Percentiles rank a stretch among this genome's conserved stretches.
These are phyloP conservation scores for Blastobotrys parvus DNA, from an alignment of 805 yeast genomes.

Conservation along the genomic window DNA sequence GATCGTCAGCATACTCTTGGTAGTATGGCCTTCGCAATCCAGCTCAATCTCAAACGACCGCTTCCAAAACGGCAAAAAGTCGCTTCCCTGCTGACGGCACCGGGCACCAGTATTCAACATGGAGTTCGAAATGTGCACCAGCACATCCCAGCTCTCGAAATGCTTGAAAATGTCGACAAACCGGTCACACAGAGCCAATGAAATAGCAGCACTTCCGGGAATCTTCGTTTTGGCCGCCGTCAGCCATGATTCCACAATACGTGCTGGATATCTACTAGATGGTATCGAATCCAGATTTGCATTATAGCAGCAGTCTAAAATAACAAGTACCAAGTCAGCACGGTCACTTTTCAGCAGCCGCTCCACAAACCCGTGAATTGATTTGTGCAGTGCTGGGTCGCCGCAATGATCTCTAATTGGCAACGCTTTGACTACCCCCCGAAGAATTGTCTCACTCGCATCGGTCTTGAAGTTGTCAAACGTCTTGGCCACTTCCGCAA, in stretches of 20 bases:
- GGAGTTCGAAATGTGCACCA: slow-evolving; percentile 4
- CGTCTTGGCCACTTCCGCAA: not conserved
- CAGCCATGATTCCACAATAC: not conserved
- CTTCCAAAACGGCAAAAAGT: slow-evolving; percentile 4
- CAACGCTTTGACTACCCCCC: not conserved
- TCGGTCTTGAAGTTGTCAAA: slow-evolving; percentile 1
- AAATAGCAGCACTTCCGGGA: not conserved
- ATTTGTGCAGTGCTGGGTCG: not conserved
- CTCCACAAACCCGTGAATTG: not conserved
- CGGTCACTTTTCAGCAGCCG: not conserved
- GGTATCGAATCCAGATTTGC: not conserved
- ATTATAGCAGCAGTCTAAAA: not conserved
- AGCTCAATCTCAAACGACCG: slow-evolving; percentile 3
- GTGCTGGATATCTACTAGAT: not conserved
- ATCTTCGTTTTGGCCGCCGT: not conserved
- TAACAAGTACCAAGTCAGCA: not conserved
- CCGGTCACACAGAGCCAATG: not conserved
- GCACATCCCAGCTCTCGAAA: not conserved
- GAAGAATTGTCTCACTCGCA: not conserved
- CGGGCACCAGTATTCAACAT: slow-evolving; percentile 4
- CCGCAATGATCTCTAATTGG: not conserved
- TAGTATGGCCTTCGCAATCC: not conserved
- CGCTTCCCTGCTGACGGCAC: slow-evolving; percentile 1
- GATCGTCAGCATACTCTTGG: not conserved
- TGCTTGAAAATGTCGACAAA: not conserved